phyloP scores from a whole-genome alignment of 2,329 filamentous ascomycete species.

The Teratosphaeria gauchensis region DNA sequence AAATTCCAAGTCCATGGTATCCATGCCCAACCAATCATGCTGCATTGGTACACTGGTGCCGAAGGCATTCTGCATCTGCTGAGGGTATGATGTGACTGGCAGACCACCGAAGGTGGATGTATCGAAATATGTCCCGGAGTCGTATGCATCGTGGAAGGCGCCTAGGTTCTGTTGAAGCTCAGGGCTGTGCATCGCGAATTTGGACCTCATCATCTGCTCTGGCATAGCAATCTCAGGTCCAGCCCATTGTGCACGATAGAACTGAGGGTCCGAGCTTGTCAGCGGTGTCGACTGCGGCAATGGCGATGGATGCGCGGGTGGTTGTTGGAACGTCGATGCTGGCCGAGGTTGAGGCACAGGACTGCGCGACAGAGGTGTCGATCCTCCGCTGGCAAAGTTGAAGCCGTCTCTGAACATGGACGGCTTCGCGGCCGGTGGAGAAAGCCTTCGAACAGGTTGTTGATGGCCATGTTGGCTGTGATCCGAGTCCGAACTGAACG shows the following conservation, averaged over 20 bases:
- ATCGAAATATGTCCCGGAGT: not conserved
- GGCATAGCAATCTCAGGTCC: conserved; percentile 9
- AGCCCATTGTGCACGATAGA: conserved; percentile 24
- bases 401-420: conserved; percentile 21
- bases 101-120: conserved; percentile 1
- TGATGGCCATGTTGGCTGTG: conserved; percentile 34
- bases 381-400: conserved; percentile 18
- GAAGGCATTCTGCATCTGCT: conserved; percentile 5
- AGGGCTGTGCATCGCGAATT: conserved; percentile 11
- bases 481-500: conserved; percentile 49
- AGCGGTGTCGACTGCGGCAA: conserved; percentile 16
- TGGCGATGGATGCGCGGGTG: conserved; percentile 13
- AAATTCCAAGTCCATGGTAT: not conserved
- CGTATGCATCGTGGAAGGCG: not conserved
- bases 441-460: conserved; percentile 25
- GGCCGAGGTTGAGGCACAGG: conserved; percentile 11
- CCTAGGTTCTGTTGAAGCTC: not conserved
- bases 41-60: conserved; percentile 4
- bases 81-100: conserved; percentile 6
- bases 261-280: conserved; percentile 16
- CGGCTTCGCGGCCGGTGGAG: conserved; percentile 25
- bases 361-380: conserved; percentile 18
- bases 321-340: not conserved
- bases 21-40: not conserved
- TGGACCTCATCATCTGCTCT: conserved; percentile 13